These are phyloP conservation scores for Triticum urartu DNA, from an alignment of 176 grass and related monocot species.

Conservation along the genomic window DNA sequence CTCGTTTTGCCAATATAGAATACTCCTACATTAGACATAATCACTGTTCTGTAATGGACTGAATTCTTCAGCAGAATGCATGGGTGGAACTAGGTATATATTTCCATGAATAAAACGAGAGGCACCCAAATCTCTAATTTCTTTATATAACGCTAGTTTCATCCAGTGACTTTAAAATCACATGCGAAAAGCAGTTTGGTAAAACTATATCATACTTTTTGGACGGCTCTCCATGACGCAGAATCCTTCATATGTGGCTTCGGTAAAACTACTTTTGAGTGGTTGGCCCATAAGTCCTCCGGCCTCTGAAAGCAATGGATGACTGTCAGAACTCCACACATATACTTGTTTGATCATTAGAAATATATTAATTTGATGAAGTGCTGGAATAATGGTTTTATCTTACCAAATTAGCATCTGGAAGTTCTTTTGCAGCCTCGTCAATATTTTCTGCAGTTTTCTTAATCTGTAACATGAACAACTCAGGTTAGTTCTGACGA, in stretches of 20 bases:
- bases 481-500: background rate
- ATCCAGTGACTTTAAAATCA: constrained; percentile 26
- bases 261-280: constrained; percentile 75
- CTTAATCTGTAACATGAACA: constrained; percentile 59
- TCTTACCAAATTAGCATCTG: constrained; percentile 90
- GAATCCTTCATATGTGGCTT: constrained; percentile 88
- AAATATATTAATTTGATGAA: constrained; percentile 4
- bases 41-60: background rate
- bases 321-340: constrained; percentile 22
- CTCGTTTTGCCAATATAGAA: background rate
- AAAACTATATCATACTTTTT: constrained; percentile 56
- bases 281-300: constrained; percentile 92
- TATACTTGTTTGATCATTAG: background rate
- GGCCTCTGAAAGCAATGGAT: constrained; percentile 55
- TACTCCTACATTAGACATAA: background rate
- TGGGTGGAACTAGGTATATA: background rate
- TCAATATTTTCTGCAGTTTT: constrained; percentile 92
- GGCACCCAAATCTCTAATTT: constrained; percentile 8
- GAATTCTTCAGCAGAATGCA: background rate
- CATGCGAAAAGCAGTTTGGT: background rate
- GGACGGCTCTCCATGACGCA: constrained; percentile 81
- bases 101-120: background rate
- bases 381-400: constrained; percentile 5
- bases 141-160: background rate
- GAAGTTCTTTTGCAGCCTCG: constrained; percentile 89